Conservation (phyloP, 495 filamentous ascomycete genomes). For the Delitschia confertaspora region DNA sequence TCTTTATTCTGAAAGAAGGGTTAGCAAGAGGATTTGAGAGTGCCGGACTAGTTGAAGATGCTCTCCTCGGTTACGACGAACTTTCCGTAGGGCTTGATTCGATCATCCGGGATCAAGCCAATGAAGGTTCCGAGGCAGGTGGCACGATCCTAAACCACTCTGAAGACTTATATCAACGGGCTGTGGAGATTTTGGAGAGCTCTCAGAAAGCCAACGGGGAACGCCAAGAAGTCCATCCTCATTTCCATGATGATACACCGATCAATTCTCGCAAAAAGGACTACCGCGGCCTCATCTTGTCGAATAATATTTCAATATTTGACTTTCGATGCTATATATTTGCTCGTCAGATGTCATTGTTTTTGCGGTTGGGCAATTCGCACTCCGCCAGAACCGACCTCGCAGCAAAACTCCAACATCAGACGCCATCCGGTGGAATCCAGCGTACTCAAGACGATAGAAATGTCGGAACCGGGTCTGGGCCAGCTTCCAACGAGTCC, state of each 20-base stretch:
- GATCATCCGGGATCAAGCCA: conserved; percentile 65
- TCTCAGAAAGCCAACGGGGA: conserved; percentile 34
- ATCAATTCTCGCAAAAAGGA: conserved; percentile 66
- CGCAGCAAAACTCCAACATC: conserved; percentile 17
- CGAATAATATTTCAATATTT: conserved; percentile 95
- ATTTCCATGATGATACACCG: conserved; percentile 58
- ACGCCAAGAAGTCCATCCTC: conserved; percentile 47
- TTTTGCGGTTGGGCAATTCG: conserved; percentile 73
- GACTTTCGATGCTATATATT: conserved; percentile 95
- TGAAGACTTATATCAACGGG: conserved; percentile 56
- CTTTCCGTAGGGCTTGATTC: conserved; percentile 75
- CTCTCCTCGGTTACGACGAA: conserved; percentile 86
- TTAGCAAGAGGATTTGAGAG: conserved; percentile 90
- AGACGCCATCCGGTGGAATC: conserved; percentile 10
- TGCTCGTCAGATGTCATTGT: conserved; percentile 72
- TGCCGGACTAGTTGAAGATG: conserved; percentile 92
- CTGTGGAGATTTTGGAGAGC: conserved; percentile 26
- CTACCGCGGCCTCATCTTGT: conserved; percentile 85
- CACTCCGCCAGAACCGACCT: conserved; percentile 23
- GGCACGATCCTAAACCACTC: conserved; percentile 59
- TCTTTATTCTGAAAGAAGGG: conserved; percentile 95
- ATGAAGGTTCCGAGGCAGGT: conserved; percentile 45
- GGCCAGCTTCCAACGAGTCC: conserved; percentile 40
- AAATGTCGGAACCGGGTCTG: conserved; percentile 9
- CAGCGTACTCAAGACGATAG: conserved; percentile 22